Evolutionary conservation across 139 green algal species (phyloP), one percentile per base, ranked within the genome.

Genomic region (Eudorina sp.): DNA sequence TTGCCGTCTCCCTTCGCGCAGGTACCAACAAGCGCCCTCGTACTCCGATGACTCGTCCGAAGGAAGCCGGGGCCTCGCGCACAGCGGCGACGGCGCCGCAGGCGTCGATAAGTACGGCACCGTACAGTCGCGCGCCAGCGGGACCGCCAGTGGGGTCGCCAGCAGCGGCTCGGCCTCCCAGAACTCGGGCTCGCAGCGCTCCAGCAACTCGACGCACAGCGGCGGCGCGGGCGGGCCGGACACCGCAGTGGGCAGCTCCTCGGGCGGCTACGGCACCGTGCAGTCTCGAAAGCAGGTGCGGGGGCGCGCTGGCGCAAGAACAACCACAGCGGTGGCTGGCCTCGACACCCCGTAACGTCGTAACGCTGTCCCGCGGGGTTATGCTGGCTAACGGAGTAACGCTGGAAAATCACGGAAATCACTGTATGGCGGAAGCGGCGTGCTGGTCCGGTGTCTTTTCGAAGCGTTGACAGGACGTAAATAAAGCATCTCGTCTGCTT

Each of bases 281-380:
- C 81, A 87, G 66, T 87, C 81, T 1, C 43, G 81, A 11, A 66
- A 87, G 18, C 81, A 87, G 81, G 81, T 78, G 29, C 16, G 38
- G 21, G n/a, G n/a, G n/a, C n/a, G n/a, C n/a, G n/a, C n/a, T n/a
- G n/a, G n/a, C n/a, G n/a, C n/a, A n/a, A n/a, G n/a, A n/a, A n/a
- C n/a, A n/a, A n/a, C n/a, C n/a, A n/a, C n/a, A n/a, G n/a, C n/a
- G n/a, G n/a, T n/a, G n/a, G n/a, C n/a, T n/a, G n/a, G n/a, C n/a
- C n/a, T n/a, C n/a, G n/a, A n/a, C n/a, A n/a, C n/a, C n/a, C n/a
- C n/a, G n/a, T n/a, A n/a, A n/a, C n/a, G n/a, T n/a, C n/a, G n/a
- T n/a, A n/a, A n/a, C n/a, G n/a, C n/a, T n/a, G n/a, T n/a, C n/a
- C n/a, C n/a, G n/a, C n/a, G n/a, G n/a, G n/a, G n/a, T n/a, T n/a